These are phyloP conservation scores for Fusarium denticulatum DNA, from an alignment of 2,329 filamentous ascomycete genomes.

Conservation along the genomic window DNA sequence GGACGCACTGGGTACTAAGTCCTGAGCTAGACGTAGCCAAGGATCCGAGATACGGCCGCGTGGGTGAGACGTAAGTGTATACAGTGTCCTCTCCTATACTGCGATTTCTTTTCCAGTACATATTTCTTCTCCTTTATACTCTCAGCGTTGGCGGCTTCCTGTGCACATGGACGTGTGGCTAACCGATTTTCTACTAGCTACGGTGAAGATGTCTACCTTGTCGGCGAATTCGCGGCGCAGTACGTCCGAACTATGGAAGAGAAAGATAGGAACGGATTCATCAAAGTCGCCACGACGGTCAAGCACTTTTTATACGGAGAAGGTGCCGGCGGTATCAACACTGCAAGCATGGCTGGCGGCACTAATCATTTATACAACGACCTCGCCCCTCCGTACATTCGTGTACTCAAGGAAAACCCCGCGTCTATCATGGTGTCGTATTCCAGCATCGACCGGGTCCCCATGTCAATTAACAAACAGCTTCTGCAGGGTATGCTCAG, in stretches of 20 bases:
- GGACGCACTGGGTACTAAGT: not conserved
- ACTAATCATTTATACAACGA: not conserved
- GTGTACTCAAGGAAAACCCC: not conserved
- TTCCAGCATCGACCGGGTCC: not conserved
- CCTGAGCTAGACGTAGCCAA: not conserved
- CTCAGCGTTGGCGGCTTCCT: fast-evolving
- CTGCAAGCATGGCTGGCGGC: not conserved
- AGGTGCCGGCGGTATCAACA: not conserved
- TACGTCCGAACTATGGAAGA: not conserved
- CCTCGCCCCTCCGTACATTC: not conserved
- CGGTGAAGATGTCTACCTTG: not conserved
- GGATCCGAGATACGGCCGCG: not conserved
- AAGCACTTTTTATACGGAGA: not conserved
- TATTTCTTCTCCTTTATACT: not conserved
- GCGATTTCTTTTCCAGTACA: no score
- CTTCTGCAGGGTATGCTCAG: not conserved
- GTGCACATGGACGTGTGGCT: fast-evolving
- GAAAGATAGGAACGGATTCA: not conserved
- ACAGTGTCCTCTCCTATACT: not conserved
- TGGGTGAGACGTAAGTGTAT: not conserved
- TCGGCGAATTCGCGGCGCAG: not conserved
- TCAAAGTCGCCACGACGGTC: not conserved
- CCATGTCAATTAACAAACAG: not conserved
- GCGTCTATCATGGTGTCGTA: not conserved
- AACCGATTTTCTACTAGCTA: not conserved